Percentiles rank a stretch among this genome's conserved stretches.
These are phyloP conservation scores for Eruca vesicaria DNA, from an alignment of 441 rosid genomes.

Conservation along the genomic window DNA sequence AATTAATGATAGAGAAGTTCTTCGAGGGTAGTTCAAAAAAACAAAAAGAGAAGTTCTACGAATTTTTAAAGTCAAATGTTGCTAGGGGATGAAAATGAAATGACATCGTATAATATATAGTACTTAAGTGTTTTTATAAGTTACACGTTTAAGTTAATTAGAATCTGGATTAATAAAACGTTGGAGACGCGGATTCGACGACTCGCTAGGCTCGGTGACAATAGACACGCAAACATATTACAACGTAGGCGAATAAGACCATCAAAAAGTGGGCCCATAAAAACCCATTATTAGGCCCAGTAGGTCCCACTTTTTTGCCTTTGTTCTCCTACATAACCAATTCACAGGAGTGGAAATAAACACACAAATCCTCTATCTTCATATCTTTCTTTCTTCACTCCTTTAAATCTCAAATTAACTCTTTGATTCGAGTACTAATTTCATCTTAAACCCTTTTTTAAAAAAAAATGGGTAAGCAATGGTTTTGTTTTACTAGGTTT, in stretches of 20 bases:
- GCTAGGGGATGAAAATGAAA: neutral
- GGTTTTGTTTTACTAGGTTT: neutral
- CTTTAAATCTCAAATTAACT: neutral
- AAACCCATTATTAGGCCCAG: constrained; percentile 29
- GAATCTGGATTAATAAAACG: neutral
- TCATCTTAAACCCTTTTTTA: neutral
- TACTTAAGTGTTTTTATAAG: neutral
- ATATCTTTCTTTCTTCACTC: neutral
- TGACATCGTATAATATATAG: neutral
- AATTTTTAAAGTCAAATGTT: neutral
- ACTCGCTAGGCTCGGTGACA: constrained; percentile 17
- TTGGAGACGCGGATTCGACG: constrained; percentile 25
- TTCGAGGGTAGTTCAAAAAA: too few species aligned
- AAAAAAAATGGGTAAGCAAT: constrained; percentile 30
- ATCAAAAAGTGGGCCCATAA: constrained; percentile 15
- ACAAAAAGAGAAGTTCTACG: too few species aligned
- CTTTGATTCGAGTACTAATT: neutral
- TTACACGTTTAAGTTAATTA: constrained; percentile 19
- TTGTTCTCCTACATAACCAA: constrained; percentile 31
- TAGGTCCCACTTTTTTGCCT: constrained; percentile 21
- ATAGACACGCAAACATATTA: constrained; percentile 15
- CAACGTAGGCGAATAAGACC: constrained; percentile 15
- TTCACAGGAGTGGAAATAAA: neutral
- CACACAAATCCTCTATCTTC: neutral
- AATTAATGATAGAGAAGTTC: too few species aligned